Conservation (phyloP, 495 filamentous ascomycete species). For the Parmelia sp. region DNA sequence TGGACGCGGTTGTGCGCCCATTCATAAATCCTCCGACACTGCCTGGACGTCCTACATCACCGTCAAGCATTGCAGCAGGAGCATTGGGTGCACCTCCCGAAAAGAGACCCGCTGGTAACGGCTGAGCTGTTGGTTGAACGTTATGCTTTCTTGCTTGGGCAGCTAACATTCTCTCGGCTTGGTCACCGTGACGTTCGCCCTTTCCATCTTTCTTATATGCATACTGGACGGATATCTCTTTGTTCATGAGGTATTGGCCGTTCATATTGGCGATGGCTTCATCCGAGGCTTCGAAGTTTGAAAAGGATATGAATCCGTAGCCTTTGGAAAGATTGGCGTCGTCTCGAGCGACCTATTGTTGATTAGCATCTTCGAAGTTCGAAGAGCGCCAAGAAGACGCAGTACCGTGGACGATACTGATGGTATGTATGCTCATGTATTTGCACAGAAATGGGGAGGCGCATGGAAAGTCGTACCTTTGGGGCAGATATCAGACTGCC, state of each 20-base stretch:
- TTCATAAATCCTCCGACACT: conserved; percentile 34
- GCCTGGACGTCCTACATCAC: conserved; percentile 41
- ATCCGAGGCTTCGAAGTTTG: conserved; percentile 90
- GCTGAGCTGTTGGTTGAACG: conserved; percentile 64
- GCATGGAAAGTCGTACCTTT: conserved; percentile 49
- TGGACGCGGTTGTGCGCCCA: conserved; percentile 34
- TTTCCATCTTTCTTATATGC: conserved; percentile 99
- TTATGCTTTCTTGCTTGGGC: conserved; percentile 92
- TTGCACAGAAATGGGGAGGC: too few species aligned
- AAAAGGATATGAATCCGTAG: conserved; percentile 93
- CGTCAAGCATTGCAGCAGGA: conserved; percentile 51
- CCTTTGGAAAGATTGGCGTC: conserved; percentile 88
- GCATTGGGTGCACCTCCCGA: conserved; percentile 37
- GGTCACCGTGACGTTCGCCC: conserved; percentile 90
- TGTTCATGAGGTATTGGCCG: conserved; percentile 94
- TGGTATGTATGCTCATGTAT: too few species aligned
- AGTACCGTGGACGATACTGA: too few species aligned
- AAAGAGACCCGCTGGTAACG: conserved; percentile 45
- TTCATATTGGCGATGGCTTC: conserved; percentile 90
- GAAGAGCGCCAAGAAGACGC: too few species aligned
- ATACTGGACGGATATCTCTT: conserved; percentile 91
- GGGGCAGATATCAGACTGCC: conserved; percentile 75
- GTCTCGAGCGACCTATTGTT: conserved; percentile 70
- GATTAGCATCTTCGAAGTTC: conserved; percentile 23
- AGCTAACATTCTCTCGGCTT: conserved; percentile 88